These are phyloP conservation scores for Stachybotrys elegans DNA, from an alignment of 2,329 filamentous ascomycete species.

Conservation along the genomic window DNA sequence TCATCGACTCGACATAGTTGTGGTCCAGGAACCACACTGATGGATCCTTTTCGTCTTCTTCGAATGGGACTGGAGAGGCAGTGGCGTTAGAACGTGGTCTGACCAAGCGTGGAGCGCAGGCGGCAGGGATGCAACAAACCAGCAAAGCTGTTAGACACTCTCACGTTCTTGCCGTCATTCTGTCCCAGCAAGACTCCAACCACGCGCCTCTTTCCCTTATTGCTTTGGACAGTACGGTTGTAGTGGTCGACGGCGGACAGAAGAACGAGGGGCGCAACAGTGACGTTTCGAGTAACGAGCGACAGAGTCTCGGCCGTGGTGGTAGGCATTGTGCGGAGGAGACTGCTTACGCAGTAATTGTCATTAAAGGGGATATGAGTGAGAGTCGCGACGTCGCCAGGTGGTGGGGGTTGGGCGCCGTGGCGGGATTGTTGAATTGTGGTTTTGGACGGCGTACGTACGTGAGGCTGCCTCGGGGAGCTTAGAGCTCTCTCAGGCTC, in stretches of 20 bases:
- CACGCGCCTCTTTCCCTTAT: conserved; percentile 79
- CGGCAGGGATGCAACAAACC: conserved; percentile 46
- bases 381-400: conserved; percentile 9
- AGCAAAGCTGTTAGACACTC: conserved; percentile 98
- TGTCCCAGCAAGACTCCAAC: conserved; percentile 93
- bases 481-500: conserved; percentile 7
- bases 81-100: conserved; percentile 6
- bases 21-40: conserved; percentile 99
- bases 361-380: neutral
- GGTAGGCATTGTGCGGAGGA: conserved; percentile 69
- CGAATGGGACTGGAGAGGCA: conserved; percentile 73
- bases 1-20: conserved; percentile 99
- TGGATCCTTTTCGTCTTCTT: conserved; percentile 97
- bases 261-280: conserved; percentile 94
- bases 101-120: conserved; percentile 1
- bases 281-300: conserved; percentile 90
- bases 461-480: conserved; percentile 22
- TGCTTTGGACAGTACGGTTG: conserved; percentile 84
- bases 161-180: conserved; percentile 92
- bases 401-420: conserved; percentile 14
- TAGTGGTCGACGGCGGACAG: conserved; percentile 98
- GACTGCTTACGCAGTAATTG: neutral
- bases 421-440: conserved; percentile 11
- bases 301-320: conserved; percentile 96
- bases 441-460: conserved; percentile 23